Percentiles rank a stretch among this genome's conserved stretches.
phyloP scores from a whole-genome alignment of 2,329 filamentous ascomycete genomes.

The Fusarium concolor region DNA sequence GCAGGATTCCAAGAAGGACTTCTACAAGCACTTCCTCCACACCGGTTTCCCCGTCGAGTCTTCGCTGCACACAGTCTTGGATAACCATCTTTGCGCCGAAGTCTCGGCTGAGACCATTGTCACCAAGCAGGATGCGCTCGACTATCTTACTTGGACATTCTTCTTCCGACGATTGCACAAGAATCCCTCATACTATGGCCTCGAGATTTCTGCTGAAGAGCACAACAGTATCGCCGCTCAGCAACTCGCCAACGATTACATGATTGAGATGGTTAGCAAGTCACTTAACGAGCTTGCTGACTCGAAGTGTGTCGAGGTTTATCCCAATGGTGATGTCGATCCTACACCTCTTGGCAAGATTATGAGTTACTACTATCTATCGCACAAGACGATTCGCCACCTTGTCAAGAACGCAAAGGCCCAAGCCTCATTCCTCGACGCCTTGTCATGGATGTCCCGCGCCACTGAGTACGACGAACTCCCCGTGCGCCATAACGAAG shows the following conservation, averaged over 20 bases:
- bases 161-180: conserved; percentile 98
- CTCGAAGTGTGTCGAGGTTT: conserved; percentile 85
- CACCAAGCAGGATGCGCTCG: conserved; percentile 95
- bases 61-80: conserved; percentile 92
- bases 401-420: conserved; percentile 81
- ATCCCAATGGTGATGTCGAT: conserved; percentile 89
- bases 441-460: conserved; percentile 89
- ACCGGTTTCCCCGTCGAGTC: conserved; percentile 98
- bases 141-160: conserved; percentile 99
- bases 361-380: conserved; percentile 99
- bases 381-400: conserved; percentile 92
- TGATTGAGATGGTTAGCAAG: conserved; percentile 91
- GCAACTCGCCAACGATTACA: conserved; percentile 89
- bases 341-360: conserved; percentile 94
- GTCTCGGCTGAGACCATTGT: conserved; percentile 91
- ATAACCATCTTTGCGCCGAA: conserved; percentile 96
- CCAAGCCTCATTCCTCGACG: conserved; percentile 81
- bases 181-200: conserved; percentile 97
- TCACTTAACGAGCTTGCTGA: conserved; percentile 84
- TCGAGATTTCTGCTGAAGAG: conserved; percentile 92
- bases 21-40: conserved; percentile 99
- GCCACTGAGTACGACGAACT: conserved; percentile 98
- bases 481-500: conserved; percentile 97
- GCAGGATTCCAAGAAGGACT: conserved; percentile 96
- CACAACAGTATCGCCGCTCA: conserved; percentile 90